A percentile compares a stretch with the other conserved stretches of the same genome.
Evolutionary conservation across 2,329 filamentous ascomycete genomes (phyloP).

Genomic region (Apiospora koreana): DNA sequence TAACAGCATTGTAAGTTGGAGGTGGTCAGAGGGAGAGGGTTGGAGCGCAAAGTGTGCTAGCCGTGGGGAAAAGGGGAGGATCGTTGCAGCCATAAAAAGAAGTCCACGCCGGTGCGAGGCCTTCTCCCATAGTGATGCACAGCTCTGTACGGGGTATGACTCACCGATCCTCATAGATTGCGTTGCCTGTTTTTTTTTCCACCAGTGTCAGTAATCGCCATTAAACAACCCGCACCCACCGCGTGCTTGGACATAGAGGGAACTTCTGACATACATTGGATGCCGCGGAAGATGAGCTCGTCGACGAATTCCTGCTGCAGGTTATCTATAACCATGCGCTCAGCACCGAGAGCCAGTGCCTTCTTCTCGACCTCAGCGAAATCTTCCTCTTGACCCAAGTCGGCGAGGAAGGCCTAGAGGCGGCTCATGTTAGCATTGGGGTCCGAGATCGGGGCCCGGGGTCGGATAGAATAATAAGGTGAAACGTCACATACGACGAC

Average conservation of each 20-base stretch:
- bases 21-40: neutral
- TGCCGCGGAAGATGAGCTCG: conserved; percentile 76
- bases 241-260: conserved; percentile 29
- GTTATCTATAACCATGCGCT: conserved; percentile 64
- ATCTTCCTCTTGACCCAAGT: conserved; percentile 77
- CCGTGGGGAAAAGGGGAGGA: no score
- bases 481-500: conserved; percentile 19
- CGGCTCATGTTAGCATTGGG: neutral
- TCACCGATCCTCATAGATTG: conserved; percentile 56
- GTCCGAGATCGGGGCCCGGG: neutral
- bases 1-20: neutral
- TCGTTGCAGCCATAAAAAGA: no score
- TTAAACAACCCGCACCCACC: neutral
- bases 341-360: conserved; percentile 63
- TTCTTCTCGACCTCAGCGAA: conserved; percentile 73
- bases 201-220: neutral
- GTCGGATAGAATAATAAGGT: neutral
- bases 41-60: neutral
- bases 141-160: neutral
- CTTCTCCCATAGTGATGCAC: no score
- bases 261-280: conserved; percentile 60
- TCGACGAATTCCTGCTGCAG: conserved; percentile 56
- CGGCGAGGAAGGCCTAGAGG: conserved; percentile 55
- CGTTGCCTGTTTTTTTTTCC: conserved; percentile 35
- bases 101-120: no score